Base-by-base conservation (phyloP, 805 yeast species). In the Ogataea polymorpha region DNA sequence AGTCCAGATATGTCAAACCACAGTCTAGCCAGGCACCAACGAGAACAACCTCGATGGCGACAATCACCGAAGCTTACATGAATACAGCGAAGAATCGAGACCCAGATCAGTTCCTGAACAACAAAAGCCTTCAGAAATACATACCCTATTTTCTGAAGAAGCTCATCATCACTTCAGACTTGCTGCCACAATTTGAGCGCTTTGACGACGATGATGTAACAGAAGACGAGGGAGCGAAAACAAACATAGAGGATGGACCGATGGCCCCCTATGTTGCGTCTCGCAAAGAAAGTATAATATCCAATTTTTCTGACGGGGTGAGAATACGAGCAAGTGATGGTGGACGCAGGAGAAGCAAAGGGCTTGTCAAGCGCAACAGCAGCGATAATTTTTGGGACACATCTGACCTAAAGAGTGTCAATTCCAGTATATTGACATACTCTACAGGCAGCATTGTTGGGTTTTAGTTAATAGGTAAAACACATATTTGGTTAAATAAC, bases 101-200 rank as follows among this genome's bases (percentile, higher is more conserved):
- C 11, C 34, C 48, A 2, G 47, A 42, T 10, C 52, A 50, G 20
- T 56, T 55, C 30, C 47, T 60, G 58, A 52, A 54, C 43, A 62
- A 62, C 39, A 58, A 59, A 29, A 53, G 54, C 11, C 48, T 62
- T 12, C 58, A 62, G 28, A 53, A 55, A 11, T 56, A 53, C 33
- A 53, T 61, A 7, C 66, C 66, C 5, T 35, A 55, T 11, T 59
- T 50, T 32, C 49, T 62, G 51, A 55, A 56, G 30, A 51, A 51
- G 42, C 33, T 58, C 8, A 53, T 62, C 33, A 47, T 58, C 15
- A 50, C 51, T 6, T 53, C 60, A 4, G 54, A 59, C 15, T 39
- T 59, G 23, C 35, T 49, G 3, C 51, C 51, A 1, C 49, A 56
- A 7, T 53, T 48, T 33, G 38, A 47, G 15, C 28, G 30, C 32